phyloP scores from a whole-genome alignment of 805 yeast species.

The Kuraishia molischiana region DNA sequence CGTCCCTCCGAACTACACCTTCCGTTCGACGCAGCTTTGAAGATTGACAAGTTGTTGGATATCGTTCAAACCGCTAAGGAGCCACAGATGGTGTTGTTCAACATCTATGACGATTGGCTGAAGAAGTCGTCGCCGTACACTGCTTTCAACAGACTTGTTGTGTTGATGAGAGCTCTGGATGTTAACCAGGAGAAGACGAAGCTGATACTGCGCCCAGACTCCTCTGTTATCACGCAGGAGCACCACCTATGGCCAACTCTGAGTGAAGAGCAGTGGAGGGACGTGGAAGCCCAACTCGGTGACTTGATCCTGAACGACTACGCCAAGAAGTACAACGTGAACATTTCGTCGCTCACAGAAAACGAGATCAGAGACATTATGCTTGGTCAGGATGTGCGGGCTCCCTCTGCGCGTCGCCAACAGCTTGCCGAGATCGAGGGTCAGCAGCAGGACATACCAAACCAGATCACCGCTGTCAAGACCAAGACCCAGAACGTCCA shows the following conservation, averaged over 20 bases:
- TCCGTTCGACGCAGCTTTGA: slow-evolving; percentile 83
- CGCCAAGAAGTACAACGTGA: slow-evolving; percentile 76
- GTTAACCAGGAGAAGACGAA: slow-evolving; percentile 72
- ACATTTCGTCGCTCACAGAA: slow-evolving; percentile 81
- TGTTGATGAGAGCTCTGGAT: slow-evolving; percentile 75
- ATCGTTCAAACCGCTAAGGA: slow-evolving; percentile 80
- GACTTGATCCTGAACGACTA: slow-evolving; percentile 83
- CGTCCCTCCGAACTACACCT: slow-evolving; percentile 82
- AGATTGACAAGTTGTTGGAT: slow-evolving; percentile 70
- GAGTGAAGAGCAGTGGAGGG: slow-evolving; percentile 83
- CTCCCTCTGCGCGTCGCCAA: slow-evolving; percentile 83
- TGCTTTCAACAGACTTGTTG: slow-evolving; percentile 81
- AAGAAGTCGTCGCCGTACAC: slow-evolving; percentile 76
- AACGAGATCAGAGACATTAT: slow-evolving; percentile 90
- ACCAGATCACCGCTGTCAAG: slow-evolving; percentile 65
- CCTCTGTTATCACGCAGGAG: slow-evolving; percentile 54
- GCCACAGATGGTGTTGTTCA: slow-evolving; percentile 86
- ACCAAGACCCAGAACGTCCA: slow-evolving; percentile 83
- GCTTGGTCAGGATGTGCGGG: slow-evolving; percentile 86
- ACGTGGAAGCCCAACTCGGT: slow-evolving; percentile 77
- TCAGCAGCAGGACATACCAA: slow-evolving; percentile 27
- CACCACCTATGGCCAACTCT: slow-evolving; percentile 94
- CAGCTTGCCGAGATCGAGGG: slow-evolving; percentile 70
- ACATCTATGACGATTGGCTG: slow-evolving; percentile 93
- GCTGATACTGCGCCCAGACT: slow-evolving; percentile 66